phyloP scores from a whole-genome alignment of 1,139 yeast genomes.

The Ashbya aceris region DNA sequence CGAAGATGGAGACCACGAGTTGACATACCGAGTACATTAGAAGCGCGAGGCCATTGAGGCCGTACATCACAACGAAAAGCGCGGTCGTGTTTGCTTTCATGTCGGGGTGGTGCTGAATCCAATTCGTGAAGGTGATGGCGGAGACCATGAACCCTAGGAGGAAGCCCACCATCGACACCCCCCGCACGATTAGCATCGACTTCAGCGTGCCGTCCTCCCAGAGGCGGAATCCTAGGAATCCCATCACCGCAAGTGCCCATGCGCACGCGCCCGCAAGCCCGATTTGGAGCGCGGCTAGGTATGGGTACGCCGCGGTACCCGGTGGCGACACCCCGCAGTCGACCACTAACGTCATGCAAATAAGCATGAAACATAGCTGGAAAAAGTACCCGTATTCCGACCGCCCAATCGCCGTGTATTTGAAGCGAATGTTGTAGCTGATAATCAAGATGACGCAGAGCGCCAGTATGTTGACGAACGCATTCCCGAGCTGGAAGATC shows the following conservation, averaged over 20 bases:
- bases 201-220: constrained; percentile 86
- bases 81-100: constrained; percentile 42
- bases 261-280: constrained; percentile 68
- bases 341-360: constrained; percentile 60
- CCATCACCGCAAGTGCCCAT: constrained; percentile 59
- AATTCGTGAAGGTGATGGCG: constrained; percentile 61
- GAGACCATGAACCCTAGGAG: constrained; percentile 58
- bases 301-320: constrained; percentile 62
- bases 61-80: constrained; percentile 58
- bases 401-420: constrained; percentile 91
- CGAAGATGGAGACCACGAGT: constrained; percentile 55
- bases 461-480: constrained; percentile 74
- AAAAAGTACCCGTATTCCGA: constrained; percentile 73
- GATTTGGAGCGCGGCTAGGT: constrained; percentile 72
- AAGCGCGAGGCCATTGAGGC: constrained; percentile 61
- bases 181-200: constrained; percentile 52
- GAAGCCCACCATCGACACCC: constrained; percentile 44
- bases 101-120: constrained; percentile 36
- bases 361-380: constrained; percentile 48
- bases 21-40: constrained; percentile 60
- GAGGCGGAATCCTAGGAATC: constrained; percentile 72
- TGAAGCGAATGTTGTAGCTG: constrained; percentile 67
- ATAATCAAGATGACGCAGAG: constrained; percentile 57
- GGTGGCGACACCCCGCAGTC: constrained; percentile 94
- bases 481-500: constrained; percentile 85